A percentile compares a stretch with the other conserved stretches of the same genome.
phyloP scores from a whole-genome alignment of 495 filamentous ascomycete species.

The Lophiotrema nucula region DNA sequence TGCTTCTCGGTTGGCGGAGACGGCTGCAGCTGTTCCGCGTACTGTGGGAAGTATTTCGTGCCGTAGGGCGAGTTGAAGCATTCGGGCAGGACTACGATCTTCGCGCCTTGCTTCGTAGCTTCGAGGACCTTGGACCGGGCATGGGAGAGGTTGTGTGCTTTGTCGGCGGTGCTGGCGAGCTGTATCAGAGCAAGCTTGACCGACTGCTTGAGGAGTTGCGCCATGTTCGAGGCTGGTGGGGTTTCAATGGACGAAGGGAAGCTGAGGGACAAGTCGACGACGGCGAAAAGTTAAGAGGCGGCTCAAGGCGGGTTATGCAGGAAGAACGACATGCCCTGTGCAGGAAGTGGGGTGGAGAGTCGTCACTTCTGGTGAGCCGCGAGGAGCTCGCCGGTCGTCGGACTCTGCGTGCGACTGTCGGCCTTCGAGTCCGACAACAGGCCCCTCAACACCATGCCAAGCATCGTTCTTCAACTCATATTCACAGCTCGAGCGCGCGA shows the following conservation, averaged over 20 bases:
- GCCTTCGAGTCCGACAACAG: no score
- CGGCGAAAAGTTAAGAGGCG: neutral
- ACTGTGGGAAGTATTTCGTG: slow-evolving; percentile 82
- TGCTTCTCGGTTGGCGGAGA: slow-evolving; percentile 69
- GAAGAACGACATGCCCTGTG: no score
- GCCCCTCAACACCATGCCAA: slow-evolving; percentile 26
- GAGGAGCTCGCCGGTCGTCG: no score
- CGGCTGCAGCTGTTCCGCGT: slow-evolving; percentile 83
- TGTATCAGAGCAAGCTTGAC: slow-evolving; percentile 46
- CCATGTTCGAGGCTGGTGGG: neutral
- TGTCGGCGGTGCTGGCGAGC: slow-evolving; percentile 58
- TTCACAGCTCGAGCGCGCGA: no score
- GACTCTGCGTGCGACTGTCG: no score
- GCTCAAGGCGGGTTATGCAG: neutral
- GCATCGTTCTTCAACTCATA: no score
- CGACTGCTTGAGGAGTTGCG: slow-evolving; percentile 45
- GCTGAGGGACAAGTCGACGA: neutral
- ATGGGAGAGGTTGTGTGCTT: slow-evolving; percentile 75
- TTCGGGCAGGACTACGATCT: slow-evolving; percentile 71
- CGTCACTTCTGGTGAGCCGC: no score
- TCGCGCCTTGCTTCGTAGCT: slow-evolving; percentile 69
- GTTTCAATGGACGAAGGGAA: neutral
- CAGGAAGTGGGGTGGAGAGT: no score
- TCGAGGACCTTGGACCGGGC: slow-evolving; percentile 81
- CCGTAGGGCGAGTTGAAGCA: slow-evolving; percentile 99